Conservation (phyloP, 2,329 filamentous ascomycete species). For the Trichoderma guizhouense region DNA sequence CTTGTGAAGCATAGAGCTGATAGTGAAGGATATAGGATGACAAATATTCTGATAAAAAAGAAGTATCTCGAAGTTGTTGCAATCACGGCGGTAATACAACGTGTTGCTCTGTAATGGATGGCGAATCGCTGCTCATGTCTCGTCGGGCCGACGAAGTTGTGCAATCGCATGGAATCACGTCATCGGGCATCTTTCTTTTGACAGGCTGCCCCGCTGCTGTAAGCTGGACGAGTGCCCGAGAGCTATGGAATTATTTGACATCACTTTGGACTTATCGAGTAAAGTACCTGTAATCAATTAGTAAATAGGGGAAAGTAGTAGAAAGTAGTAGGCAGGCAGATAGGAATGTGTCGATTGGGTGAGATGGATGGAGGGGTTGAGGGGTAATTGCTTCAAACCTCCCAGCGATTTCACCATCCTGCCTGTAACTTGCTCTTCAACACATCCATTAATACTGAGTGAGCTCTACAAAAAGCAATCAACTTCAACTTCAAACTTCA, state of each 20-base stretch:
- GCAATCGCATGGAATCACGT: slow-evolving; percentile 9
- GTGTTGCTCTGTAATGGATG: not conserved
- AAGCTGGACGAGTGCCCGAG: not conserved
- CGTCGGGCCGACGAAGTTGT: not conserved
- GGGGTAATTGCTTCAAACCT: not conserved
- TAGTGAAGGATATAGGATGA: not conserved
- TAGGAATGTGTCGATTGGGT: not conserved
- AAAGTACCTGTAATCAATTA: not conserved
- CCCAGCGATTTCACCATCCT: not conserved
- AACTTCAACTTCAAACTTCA: slow-evolving; percentile 19
- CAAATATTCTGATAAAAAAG: too few relatives aligned
- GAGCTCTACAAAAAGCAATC: not conserved
- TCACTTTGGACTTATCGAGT: not conserved
- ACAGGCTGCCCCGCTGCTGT: not conserved
- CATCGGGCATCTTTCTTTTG: not conserved
- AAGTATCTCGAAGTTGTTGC: too few relatives aligned
- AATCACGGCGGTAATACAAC: too few relatives aligned
- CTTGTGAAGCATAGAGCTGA: not conserved
- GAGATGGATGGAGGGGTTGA: not conserved
- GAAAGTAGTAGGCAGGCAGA: not conserved
- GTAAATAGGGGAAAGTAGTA: not conserved
- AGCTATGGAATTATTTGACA: not conserved
- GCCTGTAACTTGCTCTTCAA: too few relatives aligned
- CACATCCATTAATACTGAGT: not conserved
- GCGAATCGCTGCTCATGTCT: not conserved